phyloP scores from a whole-genome alignment of 2,329 filamentous ascomycete species.

The Rutstroemia sydowiana region DNA sequence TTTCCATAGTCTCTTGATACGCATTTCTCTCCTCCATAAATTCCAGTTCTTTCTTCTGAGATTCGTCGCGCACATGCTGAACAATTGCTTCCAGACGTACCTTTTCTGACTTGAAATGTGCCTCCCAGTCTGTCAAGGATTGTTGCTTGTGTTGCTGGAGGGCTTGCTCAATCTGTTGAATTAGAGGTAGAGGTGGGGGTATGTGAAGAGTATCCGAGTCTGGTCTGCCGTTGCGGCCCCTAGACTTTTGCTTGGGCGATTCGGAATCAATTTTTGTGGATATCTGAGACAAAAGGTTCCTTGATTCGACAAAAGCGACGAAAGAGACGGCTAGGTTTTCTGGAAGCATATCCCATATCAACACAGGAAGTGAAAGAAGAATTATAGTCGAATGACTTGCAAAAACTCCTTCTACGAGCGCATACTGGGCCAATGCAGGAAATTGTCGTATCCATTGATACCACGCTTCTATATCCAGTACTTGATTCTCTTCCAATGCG shows the following conservation, averaged over 20 bases:
- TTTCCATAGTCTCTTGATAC: slow-evolving; percentile 2
- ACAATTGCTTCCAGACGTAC: slow-evolving; percentile 6
- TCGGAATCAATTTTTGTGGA: neutral
- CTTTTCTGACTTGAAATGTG: slow-evolving; percentile 6
- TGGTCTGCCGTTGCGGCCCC: slow-evolving; percentile 1
- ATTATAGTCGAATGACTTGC: slow-evolving; percentile 54
- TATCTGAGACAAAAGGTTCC: slow-evolving; percentile 9
- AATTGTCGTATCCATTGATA: slow-evolving; percentile 49
- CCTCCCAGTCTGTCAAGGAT: slow-evolving; percentile 7
- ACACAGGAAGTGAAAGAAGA: slow-evolving; percentile 50
- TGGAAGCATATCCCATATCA: slow-evolving; percentile 52
- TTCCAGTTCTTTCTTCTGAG: slow-evolving; percentile 9
- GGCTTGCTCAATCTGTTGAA: slow-evolving; percentile 9
- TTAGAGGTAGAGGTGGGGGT: slow-evolving; percentile 4
- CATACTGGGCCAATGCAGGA: slow-evolving; percentile 50
- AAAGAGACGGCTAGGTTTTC: slow-evolving; percentile 51
- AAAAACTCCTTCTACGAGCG: slow-evolving; percentile 54
- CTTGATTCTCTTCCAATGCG: slow-evolving; percentile 50
- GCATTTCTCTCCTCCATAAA: slow-evolving; percentile 1
- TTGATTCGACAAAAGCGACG: slow-evolving; percentile 49
- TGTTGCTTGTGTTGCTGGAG: slow-evolving; percentile 10
- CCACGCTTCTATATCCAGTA: slow-evolving; percentile 51
- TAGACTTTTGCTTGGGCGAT: neutral
- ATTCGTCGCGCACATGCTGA: slow-evolving; percentile 6
- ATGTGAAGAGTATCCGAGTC: slow-evolving; percentile 9